Evolutionary conservation across 768 basidiomycete species (phyloP).

Genomic region (Serendipita sp.): DNA sequence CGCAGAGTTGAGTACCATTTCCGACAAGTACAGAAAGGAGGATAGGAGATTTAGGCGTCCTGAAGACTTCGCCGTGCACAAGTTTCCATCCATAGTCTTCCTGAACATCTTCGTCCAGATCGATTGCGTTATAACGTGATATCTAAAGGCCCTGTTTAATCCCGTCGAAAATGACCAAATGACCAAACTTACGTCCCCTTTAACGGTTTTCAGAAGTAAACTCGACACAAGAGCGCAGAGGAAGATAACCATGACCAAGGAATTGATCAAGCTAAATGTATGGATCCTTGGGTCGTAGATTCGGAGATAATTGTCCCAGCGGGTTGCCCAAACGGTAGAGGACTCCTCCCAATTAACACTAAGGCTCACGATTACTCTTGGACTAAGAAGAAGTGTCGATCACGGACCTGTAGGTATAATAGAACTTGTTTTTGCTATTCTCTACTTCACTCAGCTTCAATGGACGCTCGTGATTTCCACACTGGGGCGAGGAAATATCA

Average conservation of each 20-base stretch:
- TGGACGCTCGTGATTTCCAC: constrained; percentile 28
- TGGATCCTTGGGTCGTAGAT: constrained; percentile 90
- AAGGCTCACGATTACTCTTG: not conserved
- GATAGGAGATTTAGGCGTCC: constrained; percentile 62
- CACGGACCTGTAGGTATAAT: constrained; percentile 74
- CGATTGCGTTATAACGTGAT: constrained; percentile 86
- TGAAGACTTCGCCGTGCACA: constrained; percentile 91
- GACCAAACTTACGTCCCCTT: constrained; percentile 53
- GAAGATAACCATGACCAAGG: constrained; percentile 78
- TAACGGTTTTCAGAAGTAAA: constrained; percentile 72
- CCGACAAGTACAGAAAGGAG: constrained; percentile 74
- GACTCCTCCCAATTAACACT: constrained; percentile 39
- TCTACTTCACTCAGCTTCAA: constrained; percentile 46
- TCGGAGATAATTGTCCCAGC: constrained; percentile 94
- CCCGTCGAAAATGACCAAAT: not conserved
- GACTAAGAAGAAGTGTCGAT: not conserved
- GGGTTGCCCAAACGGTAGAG: constrained; percentile 77
- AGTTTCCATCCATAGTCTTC: constrained; percentile 99
- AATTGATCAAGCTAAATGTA: constrained; percentile 82
- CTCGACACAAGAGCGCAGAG: constrained; percentile 87
- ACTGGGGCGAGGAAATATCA: constrained; percentile 44
- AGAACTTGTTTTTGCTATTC: constrained; percentile 35
- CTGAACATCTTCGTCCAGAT: constrained; percentile 86
- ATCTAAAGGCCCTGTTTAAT: constrained; percentile 31
- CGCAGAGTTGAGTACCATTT: constrained; percentile 69